A percentile compares a stretch with the other conserved stretches of the same genome.
phyloP scores from a whole-genome alignment of 495 filamentous ascomycete genomes.

The Penicillium mononematosum region DNA sequence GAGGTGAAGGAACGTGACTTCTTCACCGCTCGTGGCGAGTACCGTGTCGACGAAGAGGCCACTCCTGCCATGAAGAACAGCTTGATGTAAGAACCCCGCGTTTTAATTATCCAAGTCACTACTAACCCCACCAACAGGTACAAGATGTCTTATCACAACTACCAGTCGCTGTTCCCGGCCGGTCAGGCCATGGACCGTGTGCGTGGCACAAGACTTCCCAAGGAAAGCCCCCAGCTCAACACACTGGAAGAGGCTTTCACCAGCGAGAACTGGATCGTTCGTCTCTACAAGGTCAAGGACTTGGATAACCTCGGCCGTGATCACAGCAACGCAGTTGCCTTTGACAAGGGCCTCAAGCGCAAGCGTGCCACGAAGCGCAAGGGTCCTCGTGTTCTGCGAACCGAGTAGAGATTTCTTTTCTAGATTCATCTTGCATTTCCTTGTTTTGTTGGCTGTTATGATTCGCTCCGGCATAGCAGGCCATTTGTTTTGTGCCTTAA shows the following conservation, averaged over 20 bases:
- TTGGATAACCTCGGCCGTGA: slow-evolving; percentile 94
- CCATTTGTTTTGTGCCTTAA: slow-evolving; percentile 15
- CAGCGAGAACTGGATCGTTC: slow-evolving; percentile 99
- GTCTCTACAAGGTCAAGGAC: slow-evolving; percentile 99
- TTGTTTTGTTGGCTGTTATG: slow-evolving; percentile 16
- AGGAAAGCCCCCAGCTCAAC: slow-evolving; percentile 80
- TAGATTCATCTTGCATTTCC: slow-evolving; percentile 8
- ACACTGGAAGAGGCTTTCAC: slow-evolving; percentile 97
- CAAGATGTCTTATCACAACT: slow-evolving; percentile 99
- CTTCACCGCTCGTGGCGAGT: slow-evolving; percentile 94
- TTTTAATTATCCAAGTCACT: slow-evolving; percentile 6
- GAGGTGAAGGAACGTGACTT: slow-evolving; percentile 97
- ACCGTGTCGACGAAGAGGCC: slow-evolving; percentile 88
- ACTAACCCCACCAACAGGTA: slow-evolving; percentile 66
- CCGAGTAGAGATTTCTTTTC: slow-evolving; percentile 59
- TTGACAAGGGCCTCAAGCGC: slow-evolving; percentile 93
- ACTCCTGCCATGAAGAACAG: slow-evolving; percentile 99
- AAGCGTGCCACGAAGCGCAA: slow-evolving; percentile 78
- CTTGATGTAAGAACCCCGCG: slow-evolving; percentile 75
- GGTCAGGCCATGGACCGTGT: slow-evolving; percentile 93
- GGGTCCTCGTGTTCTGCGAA: slow-evolving; percentile 76
- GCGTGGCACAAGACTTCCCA: slow-evolving; percentile 75
- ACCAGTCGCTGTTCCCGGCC: slow-evolving; percentile 82
- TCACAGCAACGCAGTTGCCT: slow-evolving; percentile 78
- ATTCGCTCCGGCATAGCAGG: slow-evolving; percentile 13